Conservation (phyloP, 495 filamentous ascomycete genomes). For the Hypoxylon trugodes region DNA sequence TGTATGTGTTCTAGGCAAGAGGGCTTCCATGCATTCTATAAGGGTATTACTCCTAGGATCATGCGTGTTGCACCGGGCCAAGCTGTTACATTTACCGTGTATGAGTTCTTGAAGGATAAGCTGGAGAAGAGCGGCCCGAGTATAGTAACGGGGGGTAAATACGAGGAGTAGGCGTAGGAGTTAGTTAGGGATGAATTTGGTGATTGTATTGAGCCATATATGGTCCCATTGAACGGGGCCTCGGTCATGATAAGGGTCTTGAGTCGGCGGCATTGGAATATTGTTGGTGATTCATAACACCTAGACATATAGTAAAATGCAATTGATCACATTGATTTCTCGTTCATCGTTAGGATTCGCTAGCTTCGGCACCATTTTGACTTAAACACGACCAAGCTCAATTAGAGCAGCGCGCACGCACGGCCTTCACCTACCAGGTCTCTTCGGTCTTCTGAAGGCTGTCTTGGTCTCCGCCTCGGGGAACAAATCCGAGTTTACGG, state of each 20-base stretch:
- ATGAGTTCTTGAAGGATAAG: constrained; percentile 86
- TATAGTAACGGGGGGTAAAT: constrained; percentile 70
- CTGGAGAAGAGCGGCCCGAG: constrained; percentile 76
- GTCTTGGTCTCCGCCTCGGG: constrained; percentile 73
- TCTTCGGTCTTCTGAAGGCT: constrained; percentile 87
- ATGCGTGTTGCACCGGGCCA: constrained; percentile 98
- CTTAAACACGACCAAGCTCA: neutral
- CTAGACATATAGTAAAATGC: constrained; percentile 13
- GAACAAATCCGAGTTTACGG: constrained; percentile 77
- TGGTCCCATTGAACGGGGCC: too few relatives aligned
- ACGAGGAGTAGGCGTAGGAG: constrained; percentile 70
- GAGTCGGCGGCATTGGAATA: neutral
- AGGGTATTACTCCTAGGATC: constrained; percentile 96
- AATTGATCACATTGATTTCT: constrained; percentile 19
- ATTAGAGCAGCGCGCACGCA: neutral
- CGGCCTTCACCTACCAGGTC: constrained; percentile 68
- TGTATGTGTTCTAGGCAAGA: constrained; percentile 67
- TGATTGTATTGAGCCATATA: too few relatives aligned
- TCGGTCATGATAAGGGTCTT: neutral
- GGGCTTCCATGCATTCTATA: constrained; percentile 93
- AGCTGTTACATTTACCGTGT: constrained; percentile 97
- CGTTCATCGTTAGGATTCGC: constrained; percentile 6
- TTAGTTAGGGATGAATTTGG: neutral
- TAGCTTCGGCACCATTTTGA: neutral
- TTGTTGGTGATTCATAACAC: neutral